Evolutionary conservation across 225 moss, liverwort and hornwort genomes (phyloP), one percentile per base, ranked within the genome.

Genomic region (Bryoerythrophyllum caledonicum): DNA sequence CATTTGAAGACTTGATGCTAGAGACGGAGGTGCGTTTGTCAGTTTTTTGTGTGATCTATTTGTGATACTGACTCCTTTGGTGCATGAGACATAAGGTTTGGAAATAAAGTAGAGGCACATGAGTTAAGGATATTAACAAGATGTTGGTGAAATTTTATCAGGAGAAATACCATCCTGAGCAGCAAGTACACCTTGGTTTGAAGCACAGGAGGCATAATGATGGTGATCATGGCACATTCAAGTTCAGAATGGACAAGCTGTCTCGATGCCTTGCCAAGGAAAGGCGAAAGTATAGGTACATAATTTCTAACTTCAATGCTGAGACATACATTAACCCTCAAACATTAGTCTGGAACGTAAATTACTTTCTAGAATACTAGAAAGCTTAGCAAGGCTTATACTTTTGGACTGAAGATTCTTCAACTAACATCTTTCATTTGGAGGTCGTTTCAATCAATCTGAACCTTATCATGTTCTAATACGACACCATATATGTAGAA

Each of bases 211-310:
- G 60, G 74, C 90, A 88, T 63, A 38, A 73, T 27, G 74, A 81
- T 73, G 86, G 86, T 59, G 85, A 77, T 15, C 86, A 89, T 17
- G 75, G 76, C 62, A 90, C 83, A 25, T 74, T 82, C 72, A 82
- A 86, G 68, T 92, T 88, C 83, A 82, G 86, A 81, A 97, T 94
- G 96, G 84, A 92, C 71, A 86, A 81, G 14, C 75, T 73, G 15
- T 97, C 96, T 38, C 78, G 88, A 28, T 82, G 70, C 24, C 82
- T 94, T 65, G 92, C 94, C 8, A 83, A 61, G 60, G 79, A 87
- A 23, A 83, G 90, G 57, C 87, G 94, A 70, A 88, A 87, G 55
- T 92, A 84, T 65, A 84, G 86, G 95, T 93, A 35, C 6, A 21
- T 48, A 15, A 4, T 63, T 32, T 61, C 41, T 7, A 66, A 75